Base-by-base conservation (phyloP, 805 yeast species). In the Osmozyma mogii region DNA sequence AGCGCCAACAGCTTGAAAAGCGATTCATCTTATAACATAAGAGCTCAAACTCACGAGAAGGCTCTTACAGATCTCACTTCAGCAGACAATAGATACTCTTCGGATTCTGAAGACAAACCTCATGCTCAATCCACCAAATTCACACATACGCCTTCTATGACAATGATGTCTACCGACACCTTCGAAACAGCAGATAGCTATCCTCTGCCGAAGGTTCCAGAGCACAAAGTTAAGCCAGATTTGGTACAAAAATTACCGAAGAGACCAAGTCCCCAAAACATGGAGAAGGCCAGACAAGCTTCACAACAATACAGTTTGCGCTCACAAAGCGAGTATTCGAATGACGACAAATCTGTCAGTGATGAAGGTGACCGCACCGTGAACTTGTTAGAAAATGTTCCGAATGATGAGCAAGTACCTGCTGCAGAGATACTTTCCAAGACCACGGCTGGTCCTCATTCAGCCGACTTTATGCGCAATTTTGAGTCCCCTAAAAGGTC, bases 151-250 rank as follows among this genome's bases (percentile, higher is more conserved):
- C n/a, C n/a, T n/a, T n/a, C n/a, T n/a, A n/a, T n/a, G 21, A 18
- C 9, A 8, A 18, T 18, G 9, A 10, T 18, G 21, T 35, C 39
- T 11, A 29, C 35, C 10, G 41, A 37, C 15, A 41, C 36, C 17
- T 42, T 37, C 24, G 35, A 37, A 24, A 42, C 46, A 6, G 46
- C 46, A 6, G 43, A 33, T 14, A 37, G 28, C 11, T 26, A 22
- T 20, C 20, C 24, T 11, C 17, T n/a, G 10, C 15, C 22, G 5
- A 4, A 15, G 15, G 15, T 14, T 24, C 13, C 11, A 31, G 14
- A 31, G 28, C 8, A 32, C 37, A 9, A 22, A 31, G n/a, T 19
- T 17, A n/a, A n/a, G n/a, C n/a, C n/a, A n/a, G n/a, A n/a, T n/a
- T n/a, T n/a, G n/a, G n/a, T n/a, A n/a, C n/a, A n/a, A n/a, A n/a